Base-by-base conservation (phyloP, 805 yeast species). In the Saccharomycopsis guyanensis region DNA sequence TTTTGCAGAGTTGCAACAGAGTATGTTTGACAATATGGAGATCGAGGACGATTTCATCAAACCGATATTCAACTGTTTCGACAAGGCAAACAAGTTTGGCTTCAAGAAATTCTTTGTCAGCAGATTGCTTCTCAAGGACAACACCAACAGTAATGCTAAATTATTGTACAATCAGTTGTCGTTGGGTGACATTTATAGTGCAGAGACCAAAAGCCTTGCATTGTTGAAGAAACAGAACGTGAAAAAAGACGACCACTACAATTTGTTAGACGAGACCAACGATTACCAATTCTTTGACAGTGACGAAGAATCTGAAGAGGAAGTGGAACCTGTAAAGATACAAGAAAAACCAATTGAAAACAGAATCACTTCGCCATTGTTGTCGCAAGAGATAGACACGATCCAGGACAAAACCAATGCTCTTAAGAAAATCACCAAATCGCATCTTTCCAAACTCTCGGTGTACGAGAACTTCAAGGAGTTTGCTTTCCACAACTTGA, bases 41-140 rank as follows among this genome's bases (percentile, higher is more conserved):
- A 33, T 51, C 19, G 54, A 51, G 22, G 45, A 46, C 15, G 53
- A 50, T n/a, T 50, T 43, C 35, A 40, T 43, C 34, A 48, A 40
- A 33, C 48, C 51, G 12, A 27, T 48, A 4, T 5, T 48, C 34
- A 48, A 48, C 27, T 3, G 20, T 20, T 39, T 19, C 22, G 53
- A 49, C 31, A 13, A 13, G 10, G 31, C 34, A 13, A 49, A 45
- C 18, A 41, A 40, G 19, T 46, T 46, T 38, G 53, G 49, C 3
- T 23, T 49, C 38, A 46, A 46, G 25, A 49, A 49, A 22, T 42
- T 33, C 31, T 49, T 46, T 22, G 8, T 49, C 33, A 49, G 42
- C 27, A 18, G 50, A 19, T 40, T 45, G 33, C 19, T 49, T 13
- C 32, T 49, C 6, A 41, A 40, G 19, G 49, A 49, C 22, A 45